These are phyloP conservation scores for Tripidium arundinaceum DNA, from an alignment of 202 grass and related monocot genomes.

Conservation along the genomic window DNA sequence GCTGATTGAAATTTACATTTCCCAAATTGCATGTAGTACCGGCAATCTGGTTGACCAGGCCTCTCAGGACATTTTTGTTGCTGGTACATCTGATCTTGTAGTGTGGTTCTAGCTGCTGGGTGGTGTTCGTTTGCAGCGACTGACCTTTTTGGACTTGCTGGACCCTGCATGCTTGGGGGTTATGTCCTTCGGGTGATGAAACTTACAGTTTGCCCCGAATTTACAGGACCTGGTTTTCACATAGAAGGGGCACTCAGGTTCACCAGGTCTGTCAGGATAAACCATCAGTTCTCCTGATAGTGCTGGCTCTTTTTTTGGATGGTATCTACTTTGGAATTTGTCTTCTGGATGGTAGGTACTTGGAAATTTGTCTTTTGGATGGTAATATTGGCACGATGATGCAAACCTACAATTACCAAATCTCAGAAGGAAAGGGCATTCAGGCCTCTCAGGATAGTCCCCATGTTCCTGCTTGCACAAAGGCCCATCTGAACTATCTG, in stretches of 20 bases:
- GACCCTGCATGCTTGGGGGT: not conserved
- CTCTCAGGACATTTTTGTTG: conserved; percentile 46
- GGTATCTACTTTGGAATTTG: not conserved
- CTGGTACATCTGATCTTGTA: conserved; percentile 17
- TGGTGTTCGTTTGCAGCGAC: conserved; percentile 17
- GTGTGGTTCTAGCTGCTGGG: not conserved
- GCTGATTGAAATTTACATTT: conserved; percentile 55
- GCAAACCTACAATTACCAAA: conserved; percentile 36
- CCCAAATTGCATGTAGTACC: conserved; percentile 59
- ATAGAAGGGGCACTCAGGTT: conserved; percentile 54
- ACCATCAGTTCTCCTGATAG: not conserved
- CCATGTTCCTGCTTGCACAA: conserved; percentile 34
- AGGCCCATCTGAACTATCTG: conserved; percentile 43
- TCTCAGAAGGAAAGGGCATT: conserved; percentile 45
- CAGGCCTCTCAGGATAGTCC: conserved; percentile 44
- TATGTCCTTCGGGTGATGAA: conserved; percentile 52
- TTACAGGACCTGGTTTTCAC: conserved; percentile 55
- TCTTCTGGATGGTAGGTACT: not conserved
- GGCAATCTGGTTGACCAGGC: conserved; percentile 53
- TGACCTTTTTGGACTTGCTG: conserved; percentile 4
- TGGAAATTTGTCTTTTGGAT: conserved; percentile 15
- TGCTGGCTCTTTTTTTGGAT: not conserved
- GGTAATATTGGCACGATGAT: conserved; percentile 39
- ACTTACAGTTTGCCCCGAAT: conserved; percentile 48
- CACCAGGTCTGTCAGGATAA: conserved; percentile 54